phyloP scores from a whole-genome alignment of 106 monocot genomes.

The Dactylorhiza incarnata region DNA sequence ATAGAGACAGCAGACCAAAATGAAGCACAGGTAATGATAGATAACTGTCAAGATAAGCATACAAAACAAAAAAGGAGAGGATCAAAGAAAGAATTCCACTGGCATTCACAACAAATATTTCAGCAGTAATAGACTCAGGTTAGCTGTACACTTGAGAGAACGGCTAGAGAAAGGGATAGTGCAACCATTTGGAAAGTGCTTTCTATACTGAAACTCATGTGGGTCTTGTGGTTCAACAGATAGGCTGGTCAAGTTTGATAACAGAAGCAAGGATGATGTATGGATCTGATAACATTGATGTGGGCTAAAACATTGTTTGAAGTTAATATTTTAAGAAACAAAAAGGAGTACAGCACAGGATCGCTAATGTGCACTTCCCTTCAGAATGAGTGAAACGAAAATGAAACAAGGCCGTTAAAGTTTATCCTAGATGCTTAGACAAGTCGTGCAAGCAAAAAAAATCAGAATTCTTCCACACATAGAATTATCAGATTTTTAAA shows the following conservation, averaged over 20 bases:
- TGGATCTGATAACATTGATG: background rate
- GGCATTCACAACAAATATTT: background rate
- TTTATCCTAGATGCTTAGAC: too few relatives aligned
- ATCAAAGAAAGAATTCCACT: constrained; percentile 1
- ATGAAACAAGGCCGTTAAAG: too few relatives aligned
- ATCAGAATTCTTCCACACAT: too few relatives aligned
- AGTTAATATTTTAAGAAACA: too few relatives aligned
- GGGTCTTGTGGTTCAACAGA: background rate
- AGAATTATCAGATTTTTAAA: too few relatives aligned
- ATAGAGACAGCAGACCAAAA: background rate
- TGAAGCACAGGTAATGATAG: background rate
- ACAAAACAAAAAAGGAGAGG: background rate
- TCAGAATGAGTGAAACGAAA: too few relatives aligned
- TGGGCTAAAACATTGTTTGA: background rate
- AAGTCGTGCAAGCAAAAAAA: too few relatives aligned
- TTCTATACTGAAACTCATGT: background rate
- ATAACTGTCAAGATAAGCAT: background rate
- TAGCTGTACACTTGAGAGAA: background rate
- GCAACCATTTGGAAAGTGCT: background rate
- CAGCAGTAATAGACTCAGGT: background rate
- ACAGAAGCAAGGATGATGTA: background rate
- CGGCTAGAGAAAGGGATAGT: background rate
- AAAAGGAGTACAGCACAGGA: too few relatives aligned
- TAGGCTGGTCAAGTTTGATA: background rate
- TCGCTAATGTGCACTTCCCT: too few relatives aligned